phyloP scores from a whole-genome alignment of 495 filamentous ascomycete species.

The Immersiella caudata region DNA sequence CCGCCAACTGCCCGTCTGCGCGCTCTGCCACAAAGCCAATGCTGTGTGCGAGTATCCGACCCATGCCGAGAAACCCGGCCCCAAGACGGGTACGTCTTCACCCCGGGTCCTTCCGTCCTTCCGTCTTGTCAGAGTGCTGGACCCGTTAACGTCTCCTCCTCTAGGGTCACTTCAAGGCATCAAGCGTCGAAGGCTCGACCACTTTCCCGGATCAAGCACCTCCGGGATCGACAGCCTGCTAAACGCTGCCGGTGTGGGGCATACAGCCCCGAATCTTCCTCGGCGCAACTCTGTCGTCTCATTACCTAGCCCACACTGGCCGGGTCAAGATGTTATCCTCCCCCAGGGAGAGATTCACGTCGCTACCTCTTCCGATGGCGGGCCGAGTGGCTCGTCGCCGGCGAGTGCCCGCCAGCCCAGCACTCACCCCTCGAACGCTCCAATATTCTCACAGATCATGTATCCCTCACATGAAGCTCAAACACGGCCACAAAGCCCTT shows the following conservation, averaged over 20 bases:
- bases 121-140: background rate
- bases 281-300: constrained; percentile 15
- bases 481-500: constrained; percentile 24
- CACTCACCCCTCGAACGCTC: constrained; percentile 11
- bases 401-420: background rate
- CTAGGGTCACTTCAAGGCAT: background rate
- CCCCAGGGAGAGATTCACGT: background rate
- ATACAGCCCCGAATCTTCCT: constrained; percentile 1
- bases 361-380: background rate
- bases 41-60: constrained; percentile 24
- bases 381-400: background rate
- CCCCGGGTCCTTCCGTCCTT: background rate
- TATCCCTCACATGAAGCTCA: constrained; percentile 32
- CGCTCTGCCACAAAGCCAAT: constrained; percentile 19
- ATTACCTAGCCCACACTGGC: background rate
- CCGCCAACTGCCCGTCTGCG: constrained; percentile 22
- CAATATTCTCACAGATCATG: constrained; percentile 30
- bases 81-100: constrained; percentile 29
- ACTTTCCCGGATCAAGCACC: background rate
- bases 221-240: background rate
- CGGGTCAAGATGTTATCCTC: constrained; percentile 5
- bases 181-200: constrained; percentile 14
- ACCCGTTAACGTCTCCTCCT: background rate
- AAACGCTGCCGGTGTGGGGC: constrained; percentile 10
- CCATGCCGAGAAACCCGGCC: constrained; percentile 33